These are phyloP conservation scores for Ciborinia camelliae DNA, from an alignment of 2,329 filamentous ascomycete species.

Conservation along the genomic window DNA sequence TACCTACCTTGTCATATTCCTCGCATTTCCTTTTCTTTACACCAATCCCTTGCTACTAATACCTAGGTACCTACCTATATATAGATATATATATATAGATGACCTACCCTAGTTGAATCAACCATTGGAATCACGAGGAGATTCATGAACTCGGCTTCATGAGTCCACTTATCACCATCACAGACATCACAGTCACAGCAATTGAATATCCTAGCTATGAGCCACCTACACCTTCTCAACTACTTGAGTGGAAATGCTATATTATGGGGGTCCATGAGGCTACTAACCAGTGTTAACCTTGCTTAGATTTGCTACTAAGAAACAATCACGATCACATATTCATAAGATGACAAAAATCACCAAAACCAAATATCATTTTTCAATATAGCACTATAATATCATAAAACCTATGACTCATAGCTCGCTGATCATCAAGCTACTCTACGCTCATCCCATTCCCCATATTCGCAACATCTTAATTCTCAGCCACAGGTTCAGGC, in stretches of 20 bases:
- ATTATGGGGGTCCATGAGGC: no score
- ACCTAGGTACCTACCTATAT: no score
- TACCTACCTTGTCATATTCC: no score
- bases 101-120: no score
- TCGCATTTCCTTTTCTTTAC: no score
- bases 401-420: not conserved
- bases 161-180: not conserved
- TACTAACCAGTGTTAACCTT: not conserved
- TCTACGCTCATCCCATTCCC: not conserved
- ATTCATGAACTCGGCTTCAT: no score
- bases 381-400: not conserved
- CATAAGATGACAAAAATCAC: not conserved
- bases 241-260: not conserved
- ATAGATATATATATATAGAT: no score
- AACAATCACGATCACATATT: not conserved
- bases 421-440: not conserved
- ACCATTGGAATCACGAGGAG: no score
- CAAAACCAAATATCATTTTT: not conserved
- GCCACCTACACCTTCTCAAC: no score
- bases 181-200: no score
- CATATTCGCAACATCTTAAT: constrained; percentile 18
- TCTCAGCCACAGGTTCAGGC: constrained; percentile 22
- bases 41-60: no score
- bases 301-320: not conserved
- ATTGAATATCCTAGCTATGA: no score